Base-by-base conservation (phyloP, 2,329 filamentous ascomycete genomes). In the Claviceps digitariae region DNA sequence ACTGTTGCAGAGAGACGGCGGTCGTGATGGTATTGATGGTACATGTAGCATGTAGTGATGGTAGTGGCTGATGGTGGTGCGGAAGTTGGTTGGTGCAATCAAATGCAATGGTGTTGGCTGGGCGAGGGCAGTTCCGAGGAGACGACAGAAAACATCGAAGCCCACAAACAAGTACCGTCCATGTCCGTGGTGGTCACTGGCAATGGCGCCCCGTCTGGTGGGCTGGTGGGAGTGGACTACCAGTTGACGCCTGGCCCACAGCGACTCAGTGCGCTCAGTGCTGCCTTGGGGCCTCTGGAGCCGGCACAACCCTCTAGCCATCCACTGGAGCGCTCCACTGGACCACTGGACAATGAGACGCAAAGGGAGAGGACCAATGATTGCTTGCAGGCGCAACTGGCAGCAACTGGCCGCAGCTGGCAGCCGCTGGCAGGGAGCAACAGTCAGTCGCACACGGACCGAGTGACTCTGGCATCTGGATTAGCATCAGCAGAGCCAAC, bases 71-170 rank as follows among this genome's bases (percentile, higher is more conserved):
- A 20, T 47, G n/a, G 27, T 47, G 44, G 44, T 47, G n/a, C 25
- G 29, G 13, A 20, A 48, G 50, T 43, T 38, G 45, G 45, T 49
- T 38, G 52, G 48, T 46, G 43, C 43, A 17, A 38, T 38, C 4
- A n/a, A n/a, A 38, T n/a, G 15, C 15, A 45, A 45, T 45, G 44
- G 50, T 40, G 50, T 54, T 52, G 53, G 53, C 50, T 41, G 50
- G 50, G 31, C 46, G 47, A 31, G 40, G 13, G 38, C 13, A 21
- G n/a, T 13, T 46, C 23, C 9, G 44, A 47, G 25, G 44, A 47
- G 48, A 31, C 34, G 25, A 29, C 27, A 31, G 34, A 25, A 45
- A 25, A 45, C 15, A 20, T 49, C 15, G 50, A 47, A 47, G 23
- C 15, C 45, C 40, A 52, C 27, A 25, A 21, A 48, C 27, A 41